These are phyloP conservation scores for Withania somnifera DNA, from an alignment of 305 asterid species.

Conservation along the genomic window DNA sequence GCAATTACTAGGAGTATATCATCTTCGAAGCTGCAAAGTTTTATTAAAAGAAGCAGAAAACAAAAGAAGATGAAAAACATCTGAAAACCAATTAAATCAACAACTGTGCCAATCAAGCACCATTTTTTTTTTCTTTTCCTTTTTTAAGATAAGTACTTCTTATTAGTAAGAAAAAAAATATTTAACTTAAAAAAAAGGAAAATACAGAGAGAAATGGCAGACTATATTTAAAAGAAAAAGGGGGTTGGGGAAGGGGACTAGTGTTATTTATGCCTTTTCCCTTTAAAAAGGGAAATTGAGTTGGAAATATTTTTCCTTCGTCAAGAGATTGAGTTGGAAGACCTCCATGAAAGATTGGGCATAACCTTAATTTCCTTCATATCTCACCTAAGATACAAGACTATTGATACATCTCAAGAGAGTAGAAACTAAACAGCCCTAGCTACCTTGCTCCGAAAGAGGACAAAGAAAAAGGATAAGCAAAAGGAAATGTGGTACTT, in stretches of 20 bases:
- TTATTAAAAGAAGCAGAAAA: background rate
- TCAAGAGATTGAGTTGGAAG: background rate
- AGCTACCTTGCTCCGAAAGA: background rate
- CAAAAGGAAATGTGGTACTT: slow-evolving; percentile 23
- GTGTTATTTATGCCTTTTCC: too few relatives aligned
- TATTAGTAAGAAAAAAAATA: too few relatives aligned
- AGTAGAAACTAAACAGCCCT: background rate
- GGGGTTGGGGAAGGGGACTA: too few relatives aligned
- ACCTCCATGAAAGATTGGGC: background rate
- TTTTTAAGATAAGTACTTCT: too few relatives aligned
- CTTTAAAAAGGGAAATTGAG: background rate
- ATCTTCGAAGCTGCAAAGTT: background rate
- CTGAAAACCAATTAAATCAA: background rate
- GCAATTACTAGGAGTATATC: background rate
- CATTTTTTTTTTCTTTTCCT: too few relatives aligned
- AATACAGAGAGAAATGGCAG: too few relatives aligned
- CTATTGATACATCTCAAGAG: background rate
- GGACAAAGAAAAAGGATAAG: background rate
- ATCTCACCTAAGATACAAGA: background rate
- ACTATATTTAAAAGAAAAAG: too few relatives aligned
- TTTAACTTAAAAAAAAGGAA: too few relatives aligned
- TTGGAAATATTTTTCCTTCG: background rate
- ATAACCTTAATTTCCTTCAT: background rate
- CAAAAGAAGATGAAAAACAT: background rate
- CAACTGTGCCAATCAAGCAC: background rate